Conservation (phyloP, 768 basidiomycete species). For the Ramaria sp. region DNA sequence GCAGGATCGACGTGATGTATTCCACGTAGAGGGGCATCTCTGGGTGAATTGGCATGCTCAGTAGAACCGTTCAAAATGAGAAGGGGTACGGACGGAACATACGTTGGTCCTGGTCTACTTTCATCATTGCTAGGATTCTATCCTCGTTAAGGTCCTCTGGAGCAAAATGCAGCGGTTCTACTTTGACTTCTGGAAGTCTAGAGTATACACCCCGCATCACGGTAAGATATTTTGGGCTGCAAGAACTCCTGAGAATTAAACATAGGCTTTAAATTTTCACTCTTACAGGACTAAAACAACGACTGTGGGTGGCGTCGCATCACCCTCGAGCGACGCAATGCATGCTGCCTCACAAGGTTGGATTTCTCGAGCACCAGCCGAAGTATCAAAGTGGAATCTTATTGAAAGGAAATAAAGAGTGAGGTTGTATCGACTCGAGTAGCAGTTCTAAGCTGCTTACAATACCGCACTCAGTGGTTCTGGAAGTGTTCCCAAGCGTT, state of each 20-base stretch:
- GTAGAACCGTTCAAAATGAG: no score
- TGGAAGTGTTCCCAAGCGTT: slow-evolving; percentile 37
- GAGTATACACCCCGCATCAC: slow-evolving; percentile 5
- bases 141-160: slow-evolving; percentile 56
- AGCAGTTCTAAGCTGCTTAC: not conserved
- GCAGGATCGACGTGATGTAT: slow-evolving; percentile 34
- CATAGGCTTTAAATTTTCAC: not conserved
- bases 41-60: not conserved
- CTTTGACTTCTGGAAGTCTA: slow-evolving; percentile 22
- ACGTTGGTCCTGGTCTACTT: slow-evolving; percentile 26
- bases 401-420: no score
- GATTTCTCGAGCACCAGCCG: not conserved
- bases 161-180: slow-evolving; percentile 44
- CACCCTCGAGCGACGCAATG: not conserved
- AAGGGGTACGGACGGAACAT: not conserved
- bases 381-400: slow-evolving; percentile 11
- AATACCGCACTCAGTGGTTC: slow-evolving; percentile 53
- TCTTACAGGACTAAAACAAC: slow-evolving; percentile 9
- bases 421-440: not conserved
- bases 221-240: slow-evolving; percentile 10
- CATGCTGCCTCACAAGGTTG: slow-evolving; percentile 13
- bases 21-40: slow-evolving; percentile 7
- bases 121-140: slow-evolving; percentile 69
- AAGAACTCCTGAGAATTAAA: not conserved
- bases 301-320: not conserved